Percentiles rank a stretch among this genome's conserved stretches.
Conservation (phyloP, 192 early-diverging fungal species). For the Entomortierella lignicola region DNA sequence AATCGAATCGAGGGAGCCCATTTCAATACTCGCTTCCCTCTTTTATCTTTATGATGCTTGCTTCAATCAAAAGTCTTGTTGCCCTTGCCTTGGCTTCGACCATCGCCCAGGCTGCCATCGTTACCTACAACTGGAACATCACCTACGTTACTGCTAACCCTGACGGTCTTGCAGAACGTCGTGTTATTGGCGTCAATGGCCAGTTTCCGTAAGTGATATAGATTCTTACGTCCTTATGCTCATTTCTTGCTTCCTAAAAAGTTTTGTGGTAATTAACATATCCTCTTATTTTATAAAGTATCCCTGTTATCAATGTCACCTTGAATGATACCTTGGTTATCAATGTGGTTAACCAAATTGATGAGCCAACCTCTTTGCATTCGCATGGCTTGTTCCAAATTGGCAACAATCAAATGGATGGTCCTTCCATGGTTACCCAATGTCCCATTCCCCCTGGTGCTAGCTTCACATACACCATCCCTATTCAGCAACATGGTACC, state of each 20-base stretch:
- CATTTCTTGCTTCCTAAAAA: neutral
- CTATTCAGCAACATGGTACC: constrained; percentile 78
- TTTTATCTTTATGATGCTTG: constrained; percentile 23
- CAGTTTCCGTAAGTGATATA: constrained; percentile 67
- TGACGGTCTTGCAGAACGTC: constrained; percentile 72
- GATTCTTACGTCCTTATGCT: neutral
- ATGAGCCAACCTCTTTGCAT: constrained; percentile 72
- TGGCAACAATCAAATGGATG: constrained; percentile 78
- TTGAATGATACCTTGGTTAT: constrained; percentile 67
- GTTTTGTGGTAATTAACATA: neutral
- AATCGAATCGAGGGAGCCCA: neutral
- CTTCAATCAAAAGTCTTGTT: constrained; percentile 51
- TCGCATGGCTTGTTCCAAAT: constrained; percentile 86
- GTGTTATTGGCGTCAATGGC: constrained; percentile 75
- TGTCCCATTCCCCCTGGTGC: constrained; percentile 77
- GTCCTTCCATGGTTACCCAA: constrained; percentile 76
- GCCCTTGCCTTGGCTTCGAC: constrained; percentile 51
- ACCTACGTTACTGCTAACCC: constrained; percentile 74
- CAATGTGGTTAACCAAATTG: constrained; percentile 48
- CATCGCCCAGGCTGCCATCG: constrained; percentile 61
- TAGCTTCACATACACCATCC: constrained; percentile 78
- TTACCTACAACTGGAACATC: constrained; percentile 78
- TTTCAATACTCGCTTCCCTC: neutral
- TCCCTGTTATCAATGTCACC: constrained; percentile 53
- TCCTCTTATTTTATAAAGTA: constrained; percentile 2